These are phyloP conservation scores for Erodium texanum DNA, from an alignment of 441 rosid genomes.

Conservation along the genomic window DNA sequence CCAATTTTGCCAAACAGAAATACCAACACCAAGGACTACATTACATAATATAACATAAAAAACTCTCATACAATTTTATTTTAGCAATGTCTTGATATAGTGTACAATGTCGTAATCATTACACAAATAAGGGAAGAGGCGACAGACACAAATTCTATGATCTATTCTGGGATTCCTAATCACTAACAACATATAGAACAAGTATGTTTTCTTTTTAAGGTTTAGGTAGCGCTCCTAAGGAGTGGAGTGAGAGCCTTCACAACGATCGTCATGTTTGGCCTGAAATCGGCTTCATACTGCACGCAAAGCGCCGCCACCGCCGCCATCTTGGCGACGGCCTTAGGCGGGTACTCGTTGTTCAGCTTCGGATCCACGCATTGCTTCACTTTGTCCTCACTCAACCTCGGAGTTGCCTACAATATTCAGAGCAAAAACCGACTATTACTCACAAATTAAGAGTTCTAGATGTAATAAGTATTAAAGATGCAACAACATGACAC, in stretches of 20 bases:
- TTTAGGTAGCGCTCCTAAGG: not conserved
- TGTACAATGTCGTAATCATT: too few relatives aligned
- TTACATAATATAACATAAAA: too few relatives aligned
- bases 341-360: conserved; percentile 83
- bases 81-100: too few relatives aligned
- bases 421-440: not conserved
- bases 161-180: too few relatives aligned
- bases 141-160: too few relatives aligned
- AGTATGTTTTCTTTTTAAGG: too few relatives aligned
- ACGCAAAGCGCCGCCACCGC: conserved; percentile 77
- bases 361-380: conserved; percentile 96
- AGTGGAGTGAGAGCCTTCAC: conserved; percentile 68
- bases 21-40: too few relatives aligned
- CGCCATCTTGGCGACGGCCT: conserved; percentile 93
- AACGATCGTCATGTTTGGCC: conserved; percentile 70
- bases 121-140: too few relatives aligned
- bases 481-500: conserved; percentile 15
- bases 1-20: too few relatives aligned
- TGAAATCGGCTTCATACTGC: conserved; percentile 65
- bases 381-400: conserved; percentile 32
- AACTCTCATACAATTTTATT: too few relatives aligned
- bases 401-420: conserved; percentile 84
- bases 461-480: not conserved
- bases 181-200: too few relatives aligned
- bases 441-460: not conserved